Evolutionary conservation across 2,329 filamentous ascomycete genomes (phyloP), one percentile per base, ranked within the genome.

Genomic region (Colletotrichum cordylinicola): DNA sequence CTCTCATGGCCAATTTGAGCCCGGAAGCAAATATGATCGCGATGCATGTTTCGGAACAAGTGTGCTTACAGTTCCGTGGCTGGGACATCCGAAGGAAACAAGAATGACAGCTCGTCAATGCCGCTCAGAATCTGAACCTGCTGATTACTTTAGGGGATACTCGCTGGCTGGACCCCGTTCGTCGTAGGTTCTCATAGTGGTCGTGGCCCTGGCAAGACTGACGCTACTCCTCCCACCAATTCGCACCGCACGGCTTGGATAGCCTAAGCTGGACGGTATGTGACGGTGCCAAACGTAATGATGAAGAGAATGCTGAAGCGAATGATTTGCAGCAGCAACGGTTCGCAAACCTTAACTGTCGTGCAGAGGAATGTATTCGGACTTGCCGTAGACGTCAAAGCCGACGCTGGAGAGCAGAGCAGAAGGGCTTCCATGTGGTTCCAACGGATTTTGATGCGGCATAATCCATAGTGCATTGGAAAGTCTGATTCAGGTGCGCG

Each of bases 251-350:
- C 43, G 43, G 43, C 43, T 21, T 21, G 2, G 6, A 52, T 52
- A 24, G 12, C n/a, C 33, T 6, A 4, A n/a, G n/a, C 4, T n/a
- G 21, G n/a, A n/a, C 43, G n/a, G 10, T 52, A 6, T 52, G n/a
- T 0, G n/a, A 52, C 43, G 43, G 10, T 52, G 21, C 3, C 2
- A 13, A 8, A 52, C 2, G n/a, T n/a, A 21, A 4, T 0, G 21
- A 0, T 12, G 1, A 52, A 8, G n/a, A 9, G 12, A 52, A 52
- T 0, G 21, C 1, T 12, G 1, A 52, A 8, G n/a, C 18, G 12
- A 52, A 52, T 52, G 4, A 8, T 21, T 13, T 52, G 43, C 12
- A 52, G 43, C n/a, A 8, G n/a, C 43, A 24, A 13, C 21, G 10
- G 0, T 21, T 52, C 43, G 43, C n/a, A 13, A 52, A 21, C 43